These are phyloP conservation scores for Heterobasidion parviporum DNA, from an alignment of 1,284 basidiomycete species.

Conservation along the genomic window DNA sequence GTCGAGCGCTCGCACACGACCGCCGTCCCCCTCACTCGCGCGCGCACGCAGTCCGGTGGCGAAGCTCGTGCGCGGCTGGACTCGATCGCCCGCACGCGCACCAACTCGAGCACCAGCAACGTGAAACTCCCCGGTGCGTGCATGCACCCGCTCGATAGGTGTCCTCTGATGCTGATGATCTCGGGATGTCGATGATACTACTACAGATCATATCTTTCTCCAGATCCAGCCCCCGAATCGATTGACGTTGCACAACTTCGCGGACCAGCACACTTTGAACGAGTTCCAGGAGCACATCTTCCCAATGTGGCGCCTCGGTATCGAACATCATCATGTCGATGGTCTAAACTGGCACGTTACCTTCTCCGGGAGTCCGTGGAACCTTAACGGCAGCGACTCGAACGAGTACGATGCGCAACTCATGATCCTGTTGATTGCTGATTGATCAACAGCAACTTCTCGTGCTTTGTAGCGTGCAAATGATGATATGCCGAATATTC, in stretches of 20 bases:
- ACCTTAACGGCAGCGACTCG: conserved; percentile 27
- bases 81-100: conserved; percentile 11
- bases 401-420: conserved; percentile 26
- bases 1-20: conserved; percentile 13
- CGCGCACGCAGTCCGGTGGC: conserved; percentile 9
- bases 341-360: conserved; percentile 30
- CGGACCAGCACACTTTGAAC: conserved; percentile 25
- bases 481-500: conserved; percentile 34
- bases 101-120: conserved; percentile 9
- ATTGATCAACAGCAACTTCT: not conserved
- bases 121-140: not conserved
- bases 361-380: conserved; percentile 40
- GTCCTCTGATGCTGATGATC: too few species aligned
- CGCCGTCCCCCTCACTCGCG: conserved; percentile 2
- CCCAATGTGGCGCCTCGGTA: conserved; percentile 39
- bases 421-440: not conserved
- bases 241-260: conserved; percentile 32
- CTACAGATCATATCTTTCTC: conserved; percentile 26
- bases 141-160: not conserved
- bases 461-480: conserved; percentile 25
- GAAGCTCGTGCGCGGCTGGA: conserved; percentile 15
- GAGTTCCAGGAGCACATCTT: conserved; percentile 33
- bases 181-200: too few species aligned
- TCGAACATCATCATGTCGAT: conserved; percentile 19
- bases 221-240: conserved; percentile 27